These are phyloP conservation scores for Pseudozyma thailandica DNA, from an alignment of 1,284 basidiomycete species.

Conservation along the genomic window DNA sequence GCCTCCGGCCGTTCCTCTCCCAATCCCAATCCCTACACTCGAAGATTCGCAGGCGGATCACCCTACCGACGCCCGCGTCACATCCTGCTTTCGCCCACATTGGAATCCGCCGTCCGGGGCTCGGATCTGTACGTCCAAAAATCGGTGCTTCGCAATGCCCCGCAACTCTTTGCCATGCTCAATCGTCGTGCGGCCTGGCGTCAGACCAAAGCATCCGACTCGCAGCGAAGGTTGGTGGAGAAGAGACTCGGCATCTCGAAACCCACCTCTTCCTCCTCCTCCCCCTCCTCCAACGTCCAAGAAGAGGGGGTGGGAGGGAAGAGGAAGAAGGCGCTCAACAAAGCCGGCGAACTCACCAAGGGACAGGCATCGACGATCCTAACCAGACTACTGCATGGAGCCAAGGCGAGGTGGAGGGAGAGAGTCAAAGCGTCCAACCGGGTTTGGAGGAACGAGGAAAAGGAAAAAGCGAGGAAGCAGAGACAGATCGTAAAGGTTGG, in stretches of 20 bases:
- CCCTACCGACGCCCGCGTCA: constrained; percentile 46
- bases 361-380: constrained; percentile 55
- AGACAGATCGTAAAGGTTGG: constrained; percentile 52
- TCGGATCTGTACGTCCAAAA: constrained; percentile 76
- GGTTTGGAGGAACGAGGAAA: constrained; percentile 26
- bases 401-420: constrained; percentile 49
- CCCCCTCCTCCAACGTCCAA: neutral
- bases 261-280: neutral
- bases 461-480: constrained; percentile 33
- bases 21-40: neutral
- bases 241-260: constrained; percentile 71
- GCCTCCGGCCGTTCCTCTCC: constrained; percentile 11
- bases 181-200: constrained; percentile 77
- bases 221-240: constrained; percentile 75
- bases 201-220: constrained; percentile 74
- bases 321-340: constrained; percentile 40
- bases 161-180: constrained; percentile 45
- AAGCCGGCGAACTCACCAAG: constrained; percentile 39
- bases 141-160: constrained; percentile 72
- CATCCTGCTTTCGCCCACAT: constrained; percentile 20
- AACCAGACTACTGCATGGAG: constrained; percentile 48
- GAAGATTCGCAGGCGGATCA: constrained; percentile 19
- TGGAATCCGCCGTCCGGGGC: constrained; percentile 74
- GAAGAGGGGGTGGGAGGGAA: neutral
- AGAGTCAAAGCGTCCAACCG: constrained; percentile 41